A percentile compares a stretch with the other conserved stretches of the same genome.
Conservation (phyloP, 1,284 basidiomycete species). For the Vanrija humicola region DNA sequence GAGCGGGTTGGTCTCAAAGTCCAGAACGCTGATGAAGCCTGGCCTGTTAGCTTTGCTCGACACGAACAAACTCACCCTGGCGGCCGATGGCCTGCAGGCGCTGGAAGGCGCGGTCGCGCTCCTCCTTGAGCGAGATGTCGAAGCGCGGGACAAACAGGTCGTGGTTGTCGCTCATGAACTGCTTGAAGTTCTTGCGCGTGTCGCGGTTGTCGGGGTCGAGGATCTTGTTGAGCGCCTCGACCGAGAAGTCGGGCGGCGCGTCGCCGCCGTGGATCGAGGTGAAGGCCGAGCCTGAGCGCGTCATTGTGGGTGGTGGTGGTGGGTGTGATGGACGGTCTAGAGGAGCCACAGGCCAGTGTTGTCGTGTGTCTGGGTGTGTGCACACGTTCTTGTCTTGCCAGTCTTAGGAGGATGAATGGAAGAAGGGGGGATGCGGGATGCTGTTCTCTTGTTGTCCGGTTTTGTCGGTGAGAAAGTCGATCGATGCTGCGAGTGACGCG, state of each 20-base stretch:
- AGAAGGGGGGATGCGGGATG: too few species aligned
- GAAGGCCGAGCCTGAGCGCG: conserved; percentile 8
- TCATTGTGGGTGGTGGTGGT: neutral
- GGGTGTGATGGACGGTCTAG: too few species aligned
- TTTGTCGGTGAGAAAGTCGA: too few species aligned
- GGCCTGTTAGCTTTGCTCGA: too few species aligned
- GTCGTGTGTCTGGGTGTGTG: too few species aligned
- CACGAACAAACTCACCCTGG: neutral
- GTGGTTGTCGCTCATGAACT: conserved; percentile 5
- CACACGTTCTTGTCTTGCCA: too few species aligned
- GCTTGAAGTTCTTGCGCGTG: conserved; percentile 6
- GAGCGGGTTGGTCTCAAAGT: conserved; percentile 17
- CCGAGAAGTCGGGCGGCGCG: conserved; percentile 3
- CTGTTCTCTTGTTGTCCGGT: too few species aligned
- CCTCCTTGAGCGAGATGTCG: conserved; percentile 13
- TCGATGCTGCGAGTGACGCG: too few species aligned
- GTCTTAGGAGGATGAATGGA: too few species aligned
- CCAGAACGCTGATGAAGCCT: conserved; percentile 6
- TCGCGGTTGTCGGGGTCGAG: conserved; percentile 16
- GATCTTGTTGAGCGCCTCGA: conserved; percentile 9
- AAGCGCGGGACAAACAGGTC: conserved; percentile 14
- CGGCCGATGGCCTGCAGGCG: conserved; percentile 4
- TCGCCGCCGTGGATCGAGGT: conserved; percentile 1
- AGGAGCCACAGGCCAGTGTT: too few species aligned
- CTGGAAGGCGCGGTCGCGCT: conserved; percentile 9